A percentile compares a stretch with the other conserved stretches of the same genome.
phyloP scores from a whole-genome alignment of 257 asterid genomes.

The Forsythia suspensa region DNA sequence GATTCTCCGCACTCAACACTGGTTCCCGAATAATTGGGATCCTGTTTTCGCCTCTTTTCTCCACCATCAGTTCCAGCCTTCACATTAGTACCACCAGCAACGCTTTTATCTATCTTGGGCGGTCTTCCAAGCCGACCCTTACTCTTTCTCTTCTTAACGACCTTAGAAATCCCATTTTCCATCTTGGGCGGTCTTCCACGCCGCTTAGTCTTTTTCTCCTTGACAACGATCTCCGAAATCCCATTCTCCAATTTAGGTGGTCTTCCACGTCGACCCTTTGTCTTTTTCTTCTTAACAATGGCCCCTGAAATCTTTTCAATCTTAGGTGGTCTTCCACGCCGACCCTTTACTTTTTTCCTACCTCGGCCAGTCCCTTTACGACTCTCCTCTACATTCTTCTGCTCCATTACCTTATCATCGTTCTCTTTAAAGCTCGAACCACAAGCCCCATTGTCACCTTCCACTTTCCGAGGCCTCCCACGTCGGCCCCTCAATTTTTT shows the following conservation, averaged over 20 bases:
- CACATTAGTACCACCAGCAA: conserved; percentile 11
- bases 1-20: conserved; percentile 10
- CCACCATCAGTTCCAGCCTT: conserved; percentile 24
- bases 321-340: conserved; percentile 42
- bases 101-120: conserved; percentile 2
- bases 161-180: conserved; percentile 18
- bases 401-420: conserved; percentile 13
- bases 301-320: conserved; percentile 11
- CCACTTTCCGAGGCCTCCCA: conserved; percentile 42
- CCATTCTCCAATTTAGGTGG: conserved; percentile 27
- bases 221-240: neutral
- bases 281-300: conserved; percentile 25
- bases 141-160: conserved; percentile 14
- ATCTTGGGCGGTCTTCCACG: conserved; percentile 8
- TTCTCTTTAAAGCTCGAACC: conserved; percentile 9
- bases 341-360: conserved; percentile 25
- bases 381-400: neutral
- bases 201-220: neutral
- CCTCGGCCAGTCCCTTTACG: conserved; percentile 22
- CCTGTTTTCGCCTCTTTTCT: conserved; percentile 22
- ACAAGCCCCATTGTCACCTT: conserved; percentile 19
- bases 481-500: conserved; percentile 23
- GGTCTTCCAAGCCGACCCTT: conserved; percentile 2
- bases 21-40: conserved; percentile 14
- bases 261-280: conserved; percentile 38